A percentile compares a stretch with the other conserved stretches of the same genome.
These are phyloP conservation scores for Primulina tabacum DNA, from an alignment of 257 asterid genomes.

Conservation along the genomic window DNA sequence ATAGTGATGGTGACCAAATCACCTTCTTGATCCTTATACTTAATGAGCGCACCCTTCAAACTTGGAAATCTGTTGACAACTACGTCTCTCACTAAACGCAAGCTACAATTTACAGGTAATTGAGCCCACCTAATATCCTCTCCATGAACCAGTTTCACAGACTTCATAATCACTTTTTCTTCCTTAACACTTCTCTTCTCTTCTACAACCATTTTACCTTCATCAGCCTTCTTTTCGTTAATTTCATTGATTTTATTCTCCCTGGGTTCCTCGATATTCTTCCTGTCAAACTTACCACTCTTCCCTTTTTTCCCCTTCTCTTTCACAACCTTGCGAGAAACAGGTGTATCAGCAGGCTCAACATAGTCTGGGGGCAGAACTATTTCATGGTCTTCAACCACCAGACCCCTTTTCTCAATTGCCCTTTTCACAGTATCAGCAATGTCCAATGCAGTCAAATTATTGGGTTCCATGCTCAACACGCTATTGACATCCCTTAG, in stretches of 20 bases:
- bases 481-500: conserved; percentile 66
- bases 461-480: conserved; percentile 74
- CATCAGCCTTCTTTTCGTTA: conserved; percentile 57
- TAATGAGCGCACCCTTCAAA: conserved; percentile 77
- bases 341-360: conserved; percentile 37
- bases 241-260: conserved; percentile 48
- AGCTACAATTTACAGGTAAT: conserved; percentile 61
- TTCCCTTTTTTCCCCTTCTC: conserved; percentile 62
- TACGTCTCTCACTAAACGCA: conserved; percentile 64
- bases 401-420: conserved; percentile 49
- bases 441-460: conserved; percentile 70
- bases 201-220: conserved; percentile 69
- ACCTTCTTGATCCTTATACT: conserved; percentile 89
- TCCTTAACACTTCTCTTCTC: conserved; percentile 65
- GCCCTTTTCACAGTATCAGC: conserved; percentile 50
- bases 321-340: conserved; percentile 36
- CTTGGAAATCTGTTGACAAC: conserved; percentile 68
- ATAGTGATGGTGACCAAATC: conserved; percentile 88
- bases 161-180: conserved; percentile 53
- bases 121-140: conserved; percentile 93
- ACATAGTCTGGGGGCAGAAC: conserved; percentile 37
- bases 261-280: conserved; percentile 35
- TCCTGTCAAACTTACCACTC: conserved; percentile 47
- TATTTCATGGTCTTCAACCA: conserved; percentile 51
- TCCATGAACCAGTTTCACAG: conserved; percentile 69